Percentiles rank a stretch among this genome's conserved stretches.
Evolutionary conservation across 192 early-diverging fungal species (phyloP).

Genomic region (Mortierella alpina): DNA sequence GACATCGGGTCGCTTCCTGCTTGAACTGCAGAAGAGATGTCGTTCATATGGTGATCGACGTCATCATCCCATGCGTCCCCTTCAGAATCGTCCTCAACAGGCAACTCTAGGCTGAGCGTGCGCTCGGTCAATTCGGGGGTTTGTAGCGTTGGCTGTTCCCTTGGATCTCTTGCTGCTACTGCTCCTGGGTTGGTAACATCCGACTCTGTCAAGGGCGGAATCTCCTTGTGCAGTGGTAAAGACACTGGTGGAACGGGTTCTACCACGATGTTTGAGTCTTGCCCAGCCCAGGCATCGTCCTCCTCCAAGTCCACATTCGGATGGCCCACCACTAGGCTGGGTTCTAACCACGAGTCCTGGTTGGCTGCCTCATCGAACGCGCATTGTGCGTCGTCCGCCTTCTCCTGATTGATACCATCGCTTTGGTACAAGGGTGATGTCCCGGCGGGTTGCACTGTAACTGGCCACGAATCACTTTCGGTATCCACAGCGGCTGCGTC

Average conservation of each 20-base stretch:
- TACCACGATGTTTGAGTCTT: neutral
- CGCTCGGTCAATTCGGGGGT: no score
- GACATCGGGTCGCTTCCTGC: no score
- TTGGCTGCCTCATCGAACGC: neutral
- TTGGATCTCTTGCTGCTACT: no score
- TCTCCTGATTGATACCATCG: neutral
- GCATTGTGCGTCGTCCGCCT: no score
- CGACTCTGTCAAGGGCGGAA: no score
- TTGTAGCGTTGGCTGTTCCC: no score
- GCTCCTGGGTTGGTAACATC: no score
- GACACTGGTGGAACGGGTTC: neutral
- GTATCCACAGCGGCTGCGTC: slow-evolving; percentile 34
- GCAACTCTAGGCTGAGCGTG: no score
- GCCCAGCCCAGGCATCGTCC: slow-evolving; percentile 7
- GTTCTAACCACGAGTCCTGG: slow-evolving; percentile 1
- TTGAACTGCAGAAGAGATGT: no score
- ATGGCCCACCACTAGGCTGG: neutral
- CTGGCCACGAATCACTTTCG: slow-evolving; percentile 14
- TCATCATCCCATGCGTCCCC: no score
- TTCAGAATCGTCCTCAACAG: no score
- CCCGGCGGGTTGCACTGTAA: neutral
- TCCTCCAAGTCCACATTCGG: neutral
- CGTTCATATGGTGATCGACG: no score
- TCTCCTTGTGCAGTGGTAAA: neutral
- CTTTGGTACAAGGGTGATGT: neutral